Evolutionary conservation across 2,329 filamentous ascomycete species (phyloP).

Genomic region (Pleomassaria siparia): DNA sequence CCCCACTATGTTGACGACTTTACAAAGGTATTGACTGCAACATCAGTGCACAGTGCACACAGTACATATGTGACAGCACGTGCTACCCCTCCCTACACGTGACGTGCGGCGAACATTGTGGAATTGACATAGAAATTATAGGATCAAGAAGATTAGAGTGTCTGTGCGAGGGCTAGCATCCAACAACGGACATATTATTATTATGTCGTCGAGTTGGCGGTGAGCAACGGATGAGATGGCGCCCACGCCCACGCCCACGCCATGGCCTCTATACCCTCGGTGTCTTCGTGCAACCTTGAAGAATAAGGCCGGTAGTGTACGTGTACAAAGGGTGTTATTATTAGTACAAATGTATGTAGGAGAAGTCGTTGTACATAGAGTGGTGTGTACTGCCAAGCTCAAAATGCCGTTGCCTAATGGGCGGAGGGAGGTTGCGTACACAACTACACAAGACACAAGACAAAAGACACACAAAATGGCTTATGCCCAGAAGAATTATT

Average conservation of each 20-base stretch:
- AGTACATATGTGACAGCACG: not conserved
- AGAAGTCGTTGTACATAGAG: constrained; percentile 26
- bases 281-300: constrained; percentile 6
- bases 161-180: not conserved
- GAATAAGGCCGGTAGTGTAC: constrained; percentile 18
- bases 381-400: constrained; percentile 19
- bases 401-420: constrained; percentile 31
- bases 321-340: constrained; percentile 18
- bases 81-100: constrained; percentile 40
- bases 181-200: not conserved
- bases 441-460: constrained; percentile 17
- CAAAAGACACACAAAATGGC: not conserved
- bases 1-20: no score
- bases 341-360: constrained; percentile 17
- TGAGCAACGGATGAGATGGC: constrained; percentile 34
- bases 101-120: constrained; percentile 18
- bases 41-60: not conserved
- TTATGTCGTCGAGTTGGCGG: constrained; percentile 39
- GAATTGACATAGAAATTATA: no score
- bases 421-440: constrained; percentile 41
- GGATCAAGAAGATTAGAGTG: no score
- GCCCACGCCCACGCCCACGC: constrained; percentile 19
- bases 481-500: not conserved
- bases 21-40: not conserved
- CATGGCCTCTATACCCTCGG: not conserved